Conservation (phyloP, 208 protist species). For the Wallacemonas sp. region DNA sequence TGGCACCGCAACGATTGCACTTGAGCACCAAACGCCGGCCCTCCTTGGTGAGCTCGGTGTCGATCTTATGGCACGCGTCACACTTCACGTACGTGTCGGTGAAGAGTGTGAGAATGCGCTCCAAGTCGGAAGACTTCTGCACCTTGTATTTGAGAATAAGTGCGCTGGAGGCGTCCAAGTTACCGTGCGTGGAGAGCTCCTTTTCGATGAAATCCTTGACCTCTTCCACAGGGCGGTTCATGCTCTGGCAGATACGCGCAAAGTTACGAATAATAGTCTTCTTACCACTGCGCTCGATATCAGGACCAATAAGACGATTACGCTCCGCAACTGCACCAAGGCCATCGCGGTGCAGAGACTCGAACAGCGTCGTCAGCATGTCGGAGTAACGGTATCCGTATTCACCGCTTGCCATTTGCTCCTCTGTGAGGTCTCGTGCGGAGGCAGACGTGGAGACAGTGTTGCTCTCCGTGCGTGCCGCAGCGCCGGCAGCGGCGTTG, state of each 20-base stretch:
- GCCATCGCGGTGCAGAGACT: slow-evolving; percentile 69
- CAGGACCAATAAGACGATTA: slow-evolving; percentile 77
- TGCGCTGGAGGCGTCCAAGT: slow-evolving; percentile 81
- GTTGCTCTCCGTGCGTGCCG: neutral
- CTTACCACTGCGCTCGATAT: slow-evolving; percentile 86
- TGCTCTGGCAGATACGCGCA: slow-evolving; percentile 81
- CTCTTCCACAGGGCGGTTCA: slow-evolving; percentile 85
- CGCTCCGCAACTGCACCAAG: slow-evolving; percentile 68
- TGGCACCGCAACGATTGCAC: slow-evolving; percentile 83
- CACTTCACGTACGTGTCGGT: slow-evolving; percentile 92
- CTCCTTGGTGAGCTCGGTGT: slow-evolving; percentile 88
- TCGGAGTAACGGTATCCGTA: slow-evolving; percentile 68
- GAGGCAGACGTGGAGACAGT: slow-evolving; percentile 6
- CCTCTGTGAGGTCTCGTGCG: slow-evolving; percentile 21
- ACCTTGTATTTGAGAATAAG: slow-evolving; percentile 91
- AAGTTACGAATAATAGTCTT: slow-evolving; percentile 93
- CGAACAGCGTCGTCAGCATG: slow-evolving; percentile 74
- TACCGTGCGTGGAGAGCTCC: slow-evolving; percentile 87
- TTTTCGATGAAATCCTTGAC: slow-evolving; percentile 91
- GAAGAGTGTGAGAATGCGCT: slow-evolving; percentile 84
- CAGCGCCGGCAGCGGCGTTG: slow-evolving; percentile 8
- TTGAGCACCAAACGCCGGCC: slow-evolving; percentile 62
- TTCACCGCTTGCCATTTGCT: slow-evolving; percentile 15
- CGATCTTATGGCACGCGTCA: slow-evolving; percentile 84
- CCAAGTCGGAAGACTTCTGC: slow-evolving; percentile 78